Percentiles rank a stretch among this genome's conserved stretches.
phyloP scores from a whole-genome alignment of 345 rosid genomes.

The Brassica rapa region DNA sequence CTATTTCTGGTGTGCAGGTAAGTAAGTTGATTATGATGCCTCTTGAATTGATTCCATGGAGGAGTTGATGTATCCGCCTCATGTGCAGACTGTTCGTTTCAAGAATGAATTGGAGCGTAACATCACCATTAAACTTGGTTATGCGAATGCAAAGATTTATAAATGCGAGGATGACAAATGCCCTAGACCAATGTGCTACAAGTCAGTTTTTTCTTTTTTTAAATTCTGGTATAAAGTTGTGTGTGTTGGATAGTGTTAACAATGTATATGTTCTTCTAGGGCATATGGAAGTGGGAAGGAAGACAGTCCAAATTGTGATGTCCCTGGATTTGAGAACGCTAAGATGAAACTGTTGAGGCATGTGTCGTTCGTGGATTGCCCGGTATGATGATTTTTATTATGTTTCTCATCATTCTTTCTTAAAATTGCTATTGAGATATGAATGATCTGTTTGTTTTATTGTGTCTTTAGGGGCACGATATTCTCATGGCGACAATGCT shows the following conservation, averaged over 20 bases:
- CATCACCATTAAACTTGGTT: constrained; percentile 98
- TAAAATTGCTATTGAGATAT: background rate
- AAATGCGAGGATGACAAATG: constrained; percentile 93
- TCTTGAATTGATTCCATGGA: background rate
- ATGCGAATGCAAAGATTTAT: constrained; percentile 98
- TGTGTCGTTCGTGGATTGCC: constrained; percentile 98
- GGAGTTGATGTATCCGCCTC: background rate
- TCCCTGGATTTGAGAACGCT: constrained; percentile 78
- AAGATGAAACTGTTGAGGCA: constrained; percentile 93
- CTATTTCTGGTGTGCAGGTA: constrained; percentile 94
- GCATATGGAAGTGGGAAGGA: constrained; percentile 98
- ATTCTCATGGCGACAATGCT: constrained; percentile 99
- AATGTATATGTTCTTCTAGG: constrained; percentile 43
- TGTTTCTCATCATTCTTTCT: background rate
- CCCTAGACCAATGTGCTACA: constrained; percentile 92
- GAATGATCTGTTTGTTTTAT: background rate
- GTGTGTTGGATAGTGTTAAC: background rate
- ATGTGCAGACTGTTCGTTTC: constrained; percentile 86
- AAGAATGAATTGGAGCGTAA: constrained; percentile 96
- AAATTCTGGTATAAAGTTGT: constrained; percentile 7
- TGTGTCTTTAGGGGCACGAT: constrained; percentile 73
- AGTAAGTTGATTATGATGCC: background rate
- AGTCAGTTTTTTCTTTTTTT: constrained; percentile 47
- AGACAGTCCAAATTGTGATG: constrained; percentile 84
- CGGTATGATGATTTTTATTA: constrained; percentile 49